These are phyloP conservation scores for Cryptosporidium sp. DNA, from an alignment of 169 alveolate genomes.

Conservation along the genomic window DNA sequence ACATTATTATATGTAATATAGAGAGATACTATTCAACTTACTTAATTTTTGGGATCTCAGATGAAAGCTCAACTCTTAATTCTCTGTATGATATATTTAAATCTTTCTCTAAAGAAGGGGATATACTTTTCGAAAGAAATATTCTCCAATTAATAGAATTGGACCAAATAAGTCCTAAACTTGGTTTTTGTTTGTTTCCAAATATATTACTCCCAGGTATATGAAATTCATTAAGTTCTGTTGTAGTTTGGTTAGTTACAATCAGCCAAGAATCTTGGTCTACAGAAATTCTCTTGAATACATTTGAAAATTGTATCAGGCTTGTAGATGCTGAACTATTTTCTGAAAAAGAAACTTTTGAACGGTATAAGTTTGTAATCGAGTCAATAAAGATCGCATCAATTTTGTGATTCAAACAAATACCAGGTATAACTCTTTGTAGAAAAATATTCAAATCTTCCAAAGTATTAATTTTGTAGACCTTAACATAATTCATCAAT, in stretches of 20 bases:
- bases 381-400: slow-evolving; percentile 68
- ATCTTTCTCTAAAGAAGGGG: background rate
- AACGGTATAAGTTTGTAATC: slow-evolving; percentile 44
- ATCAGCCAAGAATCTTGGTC: slow-evolving; percentile 63
- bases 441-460: slow-evolving; percentile 7
- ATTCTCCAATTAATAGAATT: slow-evolving; percentile 65
- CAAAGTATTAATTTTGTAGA: slow-evolving; percentile 11
- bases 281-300: slow-evolving; percentile 33
- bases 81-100: background rate
- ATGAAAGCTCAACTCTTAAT: slow-evolving; percentile 34
- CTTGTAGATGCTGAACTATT: slow-evolving; percentile 35
- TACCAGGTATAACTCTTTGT: slow-evolving; percentile 29
- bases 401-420: slow-evolving; percentile 32
- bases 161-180: slow-evolving; percentile 67
- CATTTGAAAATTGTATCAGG: slow-evolving; percentile 38
- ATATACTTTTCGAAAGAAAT: slow-evolving; percentile 12
- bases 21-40: background rate
- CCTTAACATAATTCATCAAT: slow-evolving; percentile 20
- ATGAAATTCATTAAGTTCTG: slow-evolving; percentile 18
- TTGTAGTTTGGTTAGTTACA: slow-evolving; percentile 64
- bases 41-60: slow-evolving; percentile 55
- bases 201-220: background rate
- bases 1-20: background rate
- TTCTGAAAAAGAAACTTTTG: slow-evolving; percentile 58
- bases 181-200: slow-evolving; percentile 22